A percentile compares a stretch with the other conserved stretches of the same genome.
phyloP scores from a whole-genome alignment of 129 eudicot species.

The Flaveria linearis region DNA sequence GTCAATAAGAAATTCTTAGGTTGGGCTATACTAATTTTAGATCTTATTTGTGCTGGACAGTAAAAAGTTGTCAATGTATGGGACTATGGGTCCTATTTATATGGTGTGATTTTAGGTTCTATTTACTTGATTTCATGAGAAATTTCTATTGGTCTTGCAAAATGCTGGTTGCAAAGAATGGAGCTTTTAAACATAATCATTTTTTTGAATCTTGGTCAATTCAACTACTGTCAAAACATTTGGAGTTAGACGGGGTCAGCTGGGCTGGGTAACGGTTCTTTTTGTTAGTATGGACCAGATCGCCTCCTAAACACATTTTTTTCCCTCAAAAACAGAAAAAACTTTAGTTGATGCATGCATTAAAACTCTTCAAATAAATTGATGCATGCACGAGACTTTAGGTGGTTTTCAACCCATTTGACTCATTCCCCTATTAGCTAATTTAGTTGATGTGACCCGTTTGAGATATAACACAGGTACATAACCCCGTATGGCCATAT shows the following conservation, averaged over 20 bases:
- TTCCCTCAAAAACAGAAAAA: background rate
- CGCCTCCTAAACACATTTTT: background rate
- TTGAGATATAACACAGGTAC: background rate
- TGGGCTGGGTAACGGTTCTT: no score
- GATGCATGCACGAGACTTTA: background rate
- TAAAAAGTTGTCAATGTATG: background rate
- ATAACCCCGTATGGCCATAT: background rate
- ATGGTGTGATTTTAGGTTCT: background rate
- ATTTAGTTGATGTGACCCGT: background rate
- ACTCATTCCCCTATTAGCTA: background rate
- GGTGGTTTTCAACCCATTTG: background rate
- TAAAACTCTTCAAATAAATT: background rate
- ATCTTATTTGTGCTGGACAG: no score
- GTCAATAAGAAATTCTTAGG: background rate
- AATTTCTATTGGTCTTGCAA: background rate
- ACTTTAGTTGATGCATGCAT: no score
- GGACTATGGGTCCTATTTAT: background rate
- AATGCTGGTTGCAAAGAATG: background rate
- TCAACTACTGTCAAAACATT: no score
- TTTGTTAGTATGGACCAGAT: no score
- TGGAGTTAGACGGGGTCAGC: no score
- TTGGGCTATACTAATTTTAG: no score
- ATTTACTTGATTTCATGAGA: background rate
- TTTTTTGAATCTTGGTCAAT: no score
- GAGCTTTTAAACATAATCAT: no score